Evolutionary conservation across 208 protist species (phyloP), one percentile per base, ranked within the genome.

Genomic region (Acanthamoeba polyphaga): DNA sequence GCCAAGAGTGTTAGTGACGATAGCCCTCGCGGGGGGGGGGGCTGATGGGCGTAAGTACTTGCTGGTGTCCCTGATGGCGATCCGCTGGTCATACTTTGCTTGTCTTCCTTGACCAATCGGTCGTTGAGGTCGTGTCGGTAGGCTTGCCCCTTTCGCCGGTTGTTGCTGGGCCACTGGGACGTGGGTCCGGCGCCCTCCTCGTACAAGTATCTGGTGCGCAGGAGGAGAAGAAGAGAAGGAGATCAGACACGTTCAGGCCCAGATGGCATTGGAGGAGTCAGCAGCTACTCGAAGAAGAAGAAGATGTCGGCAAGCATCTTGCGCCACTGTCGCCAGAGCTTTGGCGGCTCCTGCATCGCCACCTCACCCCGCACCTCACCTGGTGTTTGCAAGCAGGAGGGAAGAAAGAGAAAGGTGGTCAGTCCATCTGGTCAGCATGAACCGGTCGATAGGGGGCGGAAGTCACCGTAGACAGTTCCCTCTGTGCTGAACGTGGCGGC

Each of bases 221-320:
- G 15, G 10, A 29, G 9, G 6, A 43, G 32, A 15, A 43, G 34
- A 80, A 80, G 70, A 43, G 51, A 29, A 84, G 32, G 3, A 43
- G 2, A 9, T 49, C 46, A 49, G 46, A 3, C 46, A 8, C 9
- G 46, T 13, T 49, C 46, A 6, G 9, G 46, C 46, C 46, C 3
- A 49, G 46, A 43, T 43, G 3, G 3, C 38, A 2, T 43, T 43
- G 38, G 38, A 2, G 38, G 38, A 2, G 38, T 43, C 38, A 43
- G 38, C 3, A 43, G 38, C 2, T 43, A 43, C 80, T 88, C 80
- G 24, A 88, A 88, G n/a, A 88, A 88, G 53, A 88, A 88, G 80
- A 88, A 88, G 24, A 88, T 27, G 80, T 88, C 80, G 7, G 80
- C 80, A 15, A 88, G 53, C 80, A 88, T 88, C 80, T 88, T 55